Evolutionary conservation across 2,329 filamentous ascomycete species (phyloP).

Genomic region (Zopfia rhizophila): DNA sequence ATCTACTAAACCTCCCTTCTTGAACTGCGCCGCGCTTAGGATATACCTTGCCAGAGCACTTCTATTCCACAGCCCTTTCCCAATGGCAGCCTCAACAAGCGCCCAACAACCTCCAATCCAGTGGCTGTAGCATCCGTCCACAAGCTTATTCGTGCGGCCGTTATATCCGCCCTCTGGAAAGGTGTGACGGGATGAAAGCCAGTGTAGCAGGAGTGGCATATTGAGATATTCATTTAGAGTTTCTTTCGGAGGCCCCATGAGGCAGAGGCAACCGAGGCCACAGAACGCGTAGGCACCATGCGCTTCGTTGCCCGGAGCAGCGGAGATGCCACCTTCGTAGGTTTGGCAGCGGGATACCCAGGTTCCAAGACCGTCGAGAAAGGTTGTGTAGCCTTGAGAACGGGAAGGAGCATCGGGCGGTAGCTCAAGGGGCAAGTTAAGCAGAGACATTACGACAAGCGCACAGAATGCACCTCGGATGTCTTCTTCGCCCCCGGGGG

Average conservation of each 20-base stretch:
- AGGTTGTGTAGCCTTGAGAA: constrained; percentile 69
- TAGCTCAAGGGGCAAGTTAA: constrained; percentile 84
- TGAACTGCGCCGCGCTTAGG: constrained; percentile 83
- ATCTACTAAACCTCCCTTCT: constrained; percentile 86
- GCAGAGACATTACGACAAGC: constrained; percentile 81
- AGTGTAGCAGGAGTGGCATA: constrained; percentile 79
- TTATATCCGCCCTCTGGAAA: constrained; percentile 92
- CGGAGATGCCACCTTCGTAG: constrained; percentile 93
- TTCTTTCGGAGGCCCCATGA: constrained; percentile 81
- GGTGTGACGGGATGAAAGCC: constrained; percentile 90
- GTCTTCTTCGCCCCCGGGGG: constrained; percentile 88
- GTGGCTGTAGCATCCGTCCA: constrained; percentile 98
- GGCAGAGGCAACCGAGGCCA: constrained; percentile 86
- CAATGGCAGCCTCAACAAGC: constrained; percentile 80
- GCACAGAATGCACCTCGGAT: constrained; percentile 94
- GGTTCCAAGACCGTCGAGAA: constrained; percentile 78
- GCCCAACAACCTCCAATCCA: constrained; percentile 98
- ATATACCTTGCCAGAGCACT: constrained; percentile 91
- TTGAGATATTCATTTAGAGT: constrained; percentile 82
- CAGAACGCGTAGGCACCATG: constrained; percentile 98
- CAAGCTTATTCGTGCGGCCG: constrained; percentile 95
- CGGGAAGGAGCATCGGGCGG: constrained; percentile 76
- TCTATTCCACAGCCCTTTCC: constrained; percentile 75
- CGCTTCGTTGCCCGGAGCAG: constrained; percentile 85
- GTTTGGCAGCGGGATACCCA: constrained; percentile 92